Evolutionary conservation across 23 red algal species (phyloP).

Genomic region (Gracilariopsis chorda): DNA sequence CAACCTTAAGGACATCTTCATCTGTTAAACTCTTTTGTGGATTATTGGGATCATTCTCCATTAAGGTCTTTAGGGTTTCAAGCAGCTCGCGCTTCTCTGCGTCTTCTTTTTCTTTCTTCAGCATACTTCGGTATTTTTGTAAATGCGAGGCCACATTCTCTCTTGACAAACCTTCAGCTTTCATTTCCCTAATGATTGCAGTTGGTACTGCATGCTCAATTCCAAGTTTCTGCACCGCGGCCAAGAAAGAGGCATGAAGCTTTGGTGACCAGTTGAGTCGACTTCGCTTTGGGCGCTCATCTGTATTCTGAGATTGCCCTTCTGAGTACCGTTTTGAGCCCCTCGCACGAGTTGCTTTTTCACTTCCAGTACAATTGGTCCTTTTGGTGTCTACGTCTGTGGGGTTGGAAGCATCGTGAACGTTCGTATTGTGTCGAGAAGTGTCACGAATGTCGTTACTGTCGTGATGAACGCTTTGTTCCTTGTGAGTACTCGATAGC

Average conservation of each 20-base stretch:
- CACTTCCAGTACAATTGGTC: background rate
- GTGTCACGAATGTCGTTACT: background rate
- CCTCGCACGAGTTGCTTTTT: background rate
- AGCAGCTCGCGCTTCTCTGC: background rate
- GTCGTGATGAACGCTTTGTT: background rate
- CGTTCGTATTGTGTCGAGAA: background rate
- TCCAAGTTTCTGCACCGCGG: background rate
- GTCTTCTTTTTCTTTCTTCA: background rate
- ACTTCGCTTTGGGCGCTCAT: background rate
- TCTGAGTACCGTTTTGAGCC: background rate
- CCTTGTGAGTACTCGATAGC: background rate
- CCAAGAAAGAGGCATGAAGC: background rate
- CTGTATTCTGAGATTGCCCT: background rate
- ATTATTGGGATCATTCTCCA: background rate
- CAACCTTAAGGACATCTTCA: constrained; percentile 1
- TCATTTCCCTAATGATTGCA: background rate
- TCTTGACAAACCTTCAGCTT: background rate
- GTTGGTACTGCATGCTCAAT: background rate
- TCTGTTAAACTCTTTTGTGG: background rate
- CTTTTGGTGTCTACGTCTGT: background rate
- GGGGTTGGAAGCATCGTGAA: background rate
- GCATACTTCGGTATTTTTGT: background rate
- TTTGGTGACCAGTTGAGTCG: background rate
- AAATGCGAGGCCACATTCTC: constrained; percentile 16
- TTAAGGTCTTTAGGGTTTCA: background rate